These are phyloP conservation scores for Botrytis byssoidea DNA, from an alignment of 2,329 filamentous ascomycete genomes.

Conservation along the genomic window DNA sequence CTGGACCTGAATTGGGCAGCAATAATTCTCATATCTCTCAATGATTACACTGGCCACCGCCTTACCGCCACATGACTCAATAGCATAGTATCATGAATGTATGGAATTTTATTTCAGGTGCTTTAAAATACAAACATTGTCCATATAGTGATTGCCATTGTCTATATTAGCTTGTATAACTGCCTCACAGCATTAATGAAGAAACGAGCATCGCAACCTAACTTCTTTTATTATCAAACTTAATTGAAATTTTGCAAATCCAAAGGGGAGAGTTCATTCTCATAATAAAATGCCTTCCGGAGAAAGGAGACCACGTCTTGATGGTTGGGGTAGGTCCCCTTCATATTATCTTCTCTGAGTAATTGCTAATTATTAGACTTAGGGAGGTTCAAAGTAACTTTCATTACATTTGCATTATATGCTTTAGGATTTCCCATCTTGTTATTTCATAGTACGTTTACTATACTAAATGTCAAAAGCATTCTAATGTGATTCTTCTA, in stretches of 20 bases:
- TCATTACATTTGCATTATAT: conserved; percentile 12
- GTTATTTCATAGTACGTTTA: conserved; percentile 4
- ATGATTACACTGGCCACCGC: not conserved
- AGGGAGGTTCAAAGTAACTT: conserved; percentile 7
- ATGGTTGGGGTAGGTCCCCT: not conserved
- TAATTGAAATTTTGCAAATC: not conserved
- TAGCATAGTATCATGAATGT: not conserved
- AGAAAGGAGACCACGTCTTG: not conserved
- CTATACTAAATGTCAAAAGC: too few species aligned
- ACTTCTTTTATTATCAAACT: not conserved
- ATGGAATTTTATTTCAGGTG: not conserved
- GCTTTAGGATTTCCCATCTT: conserved; percentile 12
- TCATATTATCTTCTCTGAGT: too few species aligned
- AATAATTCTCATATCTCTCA: not conserved
- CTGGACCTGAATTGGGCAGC: not conserved
- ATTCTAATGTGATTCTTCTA: not conserved
- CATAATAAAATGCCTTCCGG: not conserved
- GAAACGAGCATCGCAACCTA: not conserved
- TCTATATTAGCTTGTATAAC: not conserved
- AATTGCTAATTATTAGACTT: not conserved
- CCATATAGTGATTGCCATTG: not conserved
- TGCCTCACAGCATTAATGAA: not conserved
- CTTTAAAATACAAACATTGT: not conserved
- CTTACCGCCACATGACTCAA: conserved; percentile 6
- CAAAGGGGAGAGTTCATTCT: too few species aligned